Conservation (phyloP, 2,329 filamentous ascomycete genomes). For the Cercospora zeae-maydis region DNA sequence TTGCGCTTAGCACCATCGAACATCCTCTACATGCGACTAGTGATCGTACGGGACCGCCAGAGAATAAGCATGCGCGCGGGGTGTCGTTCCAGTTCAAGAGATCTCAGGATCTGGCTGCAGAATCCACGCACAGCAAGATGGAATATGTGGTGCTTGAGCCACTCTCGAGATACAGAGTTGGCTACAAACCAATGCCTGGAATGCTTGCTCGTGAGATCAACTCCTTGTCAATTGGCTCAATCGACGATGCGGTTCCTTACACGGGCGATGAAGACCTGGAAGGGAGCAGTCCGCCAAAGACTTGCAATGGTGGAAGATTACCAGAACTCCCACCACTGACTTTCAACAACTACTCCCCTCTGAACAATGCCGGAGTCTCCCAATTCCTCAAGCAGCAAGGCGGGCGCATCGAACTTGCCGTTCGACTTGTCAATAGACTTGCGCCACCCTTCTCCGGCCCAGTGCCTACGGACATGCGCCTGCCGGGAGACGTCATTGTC, state of each 20-base stretch:
- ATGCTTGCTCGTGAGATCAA: conserved; percentile 1
- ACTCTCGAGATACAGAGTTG: background rate
- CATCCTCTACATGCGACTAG: background rate
- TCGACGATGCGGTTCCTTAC: background rate
- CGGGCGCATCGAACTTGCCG: conserved; percentile 2
- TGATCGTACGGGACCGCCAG: background rate
- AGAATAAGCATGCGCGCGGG: background rate
- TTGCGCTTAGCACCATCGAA: background rate
- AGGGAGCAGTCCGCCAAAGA: no score
- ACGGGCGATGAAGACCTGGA: background rate
- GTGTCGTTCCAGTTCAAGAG: no score
- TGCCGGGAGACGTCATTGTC: conserved; percentile 1
- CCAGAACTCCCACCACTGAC: conserved; percentile 4
- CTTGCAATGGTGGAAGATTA: background rate
- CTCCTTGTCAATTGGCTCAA: background rate
- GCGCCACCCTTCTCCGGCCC: background rate
- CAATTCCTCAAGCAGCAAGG: background rate
- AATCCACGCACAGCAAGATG: background rate
- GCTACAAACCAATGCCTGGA: background rate
- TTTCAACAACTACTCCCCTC: background rate
- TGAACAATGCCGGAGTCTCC: background rate
- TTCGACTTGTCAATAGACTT: conserved; percentile 1
- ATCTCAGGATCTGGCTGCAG: no score
- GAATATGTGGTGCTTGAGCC: background rate
- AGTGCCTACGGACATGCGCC: background rate